Base-by-base conservation (phyloP, 2,329 filamentous ascomycete genomes). In the Beauveria brongniartii region DNA sequence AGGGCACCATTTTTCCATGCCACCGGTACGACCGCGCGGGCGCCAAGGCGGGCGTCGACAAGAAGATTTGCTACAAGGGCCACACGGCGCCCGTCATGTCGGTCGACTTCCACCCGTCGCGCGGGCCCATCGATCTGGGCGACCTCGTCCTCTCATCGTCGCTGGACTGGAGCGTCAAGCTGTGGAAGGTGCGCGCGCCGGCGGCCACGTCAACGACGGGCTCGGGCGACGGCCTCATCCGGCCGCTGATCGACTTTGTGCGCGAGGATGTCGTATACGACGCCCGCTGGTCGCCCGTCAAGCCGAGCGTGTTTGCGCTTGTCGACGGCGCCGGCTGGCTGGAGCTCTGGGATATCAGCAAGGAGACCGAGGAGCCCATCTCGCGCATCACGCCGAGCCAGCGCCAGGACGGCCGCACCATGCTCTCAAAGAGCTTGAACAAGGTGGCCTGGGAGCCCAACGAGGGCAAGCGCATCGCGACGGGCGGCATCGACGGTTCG, bases 251-350 rank as follows among this genome's bases (percentile, higher is more conserved):
- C 14, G 92, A 97, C 65, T 91, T 99, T 70, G 88, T 90, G 22
- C 88, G 94, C 59, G 95, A 99, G 75, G 95, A 99, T 69, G 88
- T 97, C 22, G 92, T 99, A 56, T 99, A 99, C 75, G 93, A 97
- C 72, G 92, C 91, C 3, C 88, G 88, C 58, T 99, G 95, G 95
- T 96, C 91, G 16, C 94, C 94, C 0, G 84, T 94, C 65, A 93
- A 94, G 72, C 94, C 94, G 0, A 92, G 92, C 43, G 90, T 99
- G 9, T 99, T 99, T 74, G 91, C 91, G 1, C 85, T 96, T 22
- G 94, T 97, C 2, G 95, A 99, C 68, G 94, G 94, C 40, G 91
- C 90, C 2, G 95, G 94, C 34, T 90, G 87, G 74, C 80, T 99
- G 20, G 95, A 99, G 75, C 81, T 99, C 55, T 99, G 94, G 91